A percentile compares a stretch with the other conserved stretches of the same genome.
phyloP scores from a whole-genome alignment of 306 rosid species.

The Trifolium subterraneum region DNA sequence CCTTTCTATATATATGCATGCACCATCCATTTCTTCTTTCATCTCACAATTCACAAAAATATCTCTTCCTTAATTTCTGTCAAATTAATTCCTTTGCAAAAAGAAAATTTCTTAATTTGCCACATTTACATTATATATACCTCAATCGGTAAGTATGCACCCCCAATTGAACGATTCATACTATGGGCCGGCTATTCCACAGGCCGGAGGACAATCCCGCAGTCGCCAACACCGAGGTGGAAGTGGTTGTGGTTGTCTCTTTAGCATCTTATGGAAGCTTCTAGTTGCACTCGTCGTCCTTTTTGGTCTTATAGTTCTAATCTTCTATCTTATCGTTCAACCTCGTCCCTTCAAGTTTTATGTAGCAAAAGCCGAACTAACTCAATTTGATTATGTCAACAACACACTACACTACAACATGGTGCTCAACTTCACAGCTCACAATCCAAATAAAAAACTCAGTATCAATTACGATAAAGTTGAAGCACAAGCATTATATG shows the following conservation, averaged over 20 bases:
- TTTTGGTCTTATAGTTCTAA: conserved; percentile 46
- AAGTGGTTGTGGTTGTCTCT: conserved; percentile 51
- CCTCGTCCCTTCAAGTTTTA: conserved; percentile 63
- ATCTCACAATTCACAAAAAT: conserved; percentile 3
- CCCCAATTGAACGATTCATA: conserved; percentile 41
- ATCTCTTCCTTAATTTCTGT: not conserved
- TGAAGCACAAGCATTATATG: conserved; percentile 45
- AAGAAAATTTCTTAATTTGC: no score
- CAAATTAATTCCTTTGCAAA: not conserved
- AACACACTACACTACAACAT: conserved; percentile 48
- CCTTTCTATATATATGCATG: not conserved
- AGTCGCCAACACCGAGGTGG: not conserved
- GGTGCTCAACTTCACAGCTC: conserved; percentile 50
- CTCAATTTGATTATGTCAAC: conserved; percentile 56
- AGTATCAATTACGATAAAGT: conserved; percentile 53
- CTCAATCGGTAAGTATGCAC: conserved; percentile 32
- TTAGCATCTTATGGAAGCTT: conserved; percentile 59
- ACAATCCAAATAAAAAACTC: conserved; percentile 58
- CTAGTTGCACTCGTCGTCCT: conserved; percentile 46
- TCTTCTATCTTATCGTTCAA: conserved; percentile 68
- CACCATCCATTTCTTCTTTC: not conserved
- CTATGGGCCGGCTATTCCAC: conserved; percentile 50
- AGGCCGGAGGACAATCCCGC: not conserved
- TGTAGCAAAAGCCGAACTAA: conserved; percentile 55
- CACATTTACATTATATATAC: not conserved